These are phyloP conservation scores for Furcasterigmium furcatum DNA, from an alignment of 2,329 filamentous ascomycete species.

Conservation along the genomic window DNA sequence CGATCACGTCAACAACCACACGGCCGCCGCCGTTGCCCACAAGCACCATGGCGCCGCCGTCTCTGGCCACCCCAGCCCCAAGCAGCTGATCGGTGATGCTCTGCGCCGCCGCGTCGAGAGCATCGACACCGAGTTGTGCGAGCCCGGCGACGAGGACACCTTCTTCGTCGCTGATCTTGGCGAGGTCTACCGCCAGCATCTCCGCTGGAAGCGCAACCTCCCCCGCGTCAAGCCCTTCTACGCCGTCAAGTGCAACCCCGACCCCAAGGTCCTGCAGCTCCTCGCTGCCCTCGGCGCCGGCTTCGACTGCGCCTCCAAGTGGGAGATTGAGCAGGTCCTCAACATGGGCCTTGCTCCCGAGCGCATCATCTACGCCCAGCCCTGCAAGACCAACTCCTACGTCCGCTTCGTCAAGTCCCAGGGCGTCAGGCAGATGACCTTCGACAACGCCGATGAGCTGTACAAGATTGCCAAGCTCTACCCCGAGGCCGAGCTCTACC, in stretches of 20 bases:
- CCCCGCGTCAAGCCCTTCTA: slow-evolving; percentile 94
- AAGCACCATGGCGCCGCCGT: neutral
- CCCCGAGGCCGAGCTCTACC: slow-evolving; percentile 83
- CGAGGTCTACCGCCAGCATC: slow-evolving; percentile 96
- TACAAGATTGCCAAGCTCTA: slow-evolving; percentile 95
- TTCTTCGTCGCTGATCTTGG: slow-evolving; percentile 98
- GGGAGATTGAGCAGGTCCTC: slow-evolving; percentile 91
- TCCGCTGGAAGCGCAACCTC: slow-evolving; percentile 96
- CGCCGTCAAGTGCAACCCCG: slow-evolving; percentile 98
- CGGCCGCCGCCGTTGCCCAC: slow-evolving; percentile 9
- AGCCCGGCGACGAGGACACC: slow-evolving; percentile 90
- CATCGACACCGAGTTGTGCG: slow-evolving; percentile 85
- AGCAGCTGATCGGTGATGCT: slow-evolving; percentile 81
- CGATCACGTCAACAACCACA: slow-evolving; percentile 32
- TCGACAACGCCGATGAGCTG: slow-evolving; percentile 96
- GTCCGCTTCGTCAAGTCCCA: slow-evolving; percentile 82
- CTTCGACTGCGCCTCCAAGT: slow-evolving; percentile 98
- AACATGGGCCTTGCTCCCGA: slow-evolving; percentile 77
- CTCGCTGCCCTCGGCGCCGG: slow-evolving; percentile 86
- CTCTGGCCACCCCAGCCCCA: slow-evolving; percentile 43
- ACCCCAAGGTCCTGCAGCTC: slow-evolving; percentile 82
- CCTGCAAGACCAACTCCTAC: slow-evolving; percentile 99
- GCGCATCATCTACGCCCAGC: slow-evolving; percentile 98
- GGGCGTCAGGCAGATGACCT: slow-evolving; percentile 97
- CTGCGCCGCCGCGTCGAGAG: slow-evolving; percentile 80